phyloP scores from a whole-genome alignment of 2,329 filamentous ascomycete genomes.

The Venturia nashicola region DNA sequence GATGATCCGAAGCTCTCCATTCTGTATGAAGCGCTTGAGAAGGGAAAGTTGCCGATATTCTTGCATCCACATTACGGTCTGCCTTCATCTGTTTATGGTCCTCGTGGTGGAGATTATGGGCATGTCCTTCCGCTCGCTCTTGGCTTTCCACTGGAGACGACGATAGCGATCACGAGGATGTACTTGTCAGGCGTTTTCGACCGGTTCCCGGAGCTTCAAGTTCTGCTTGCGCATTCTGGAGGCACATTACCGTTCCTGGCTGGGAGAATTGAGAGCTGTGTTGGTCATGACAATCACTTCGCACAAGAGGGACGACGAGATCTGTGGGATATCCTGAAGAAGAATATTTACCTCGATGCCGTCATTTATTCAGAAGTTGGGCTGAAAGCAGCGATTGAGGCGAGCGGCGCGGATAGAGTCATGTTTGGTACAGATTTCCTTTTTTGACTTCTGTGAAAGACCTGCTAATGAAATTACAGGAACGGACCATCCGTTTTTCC shows the following conservation, averaged over 20 bases:
- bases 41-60: slow-evolving; percentile 57
- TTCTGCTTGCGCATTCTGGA: slow-evolving; percentile 78
- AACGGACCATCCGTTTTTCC: slow-evolving; percentile 76
- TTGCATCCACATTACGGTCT: slow-evolving; percentile 88
- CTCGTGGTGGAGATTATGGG: slow-evolving; percentile 61
- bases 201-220: slow-evolving; percentile 51
- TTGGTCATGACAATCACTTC: slow-evolving; percentile 69
- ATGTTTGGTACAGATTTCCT: slow-evolving; percentile 49
- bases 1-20: slow-evolving; percentile 65
- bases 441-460: not conserved
- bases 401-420: slow-evolving; percentile 53
- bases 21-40: slow-evolving; percentile 58
- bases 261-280: slow-evolving; percentile 77
- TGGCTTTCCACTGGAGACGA: slow-evolving; percentile 86
- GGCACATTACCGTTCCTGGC: slow-evolving; percentile 83
- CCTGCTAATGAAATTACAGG: slow-evolving; percentile 23
- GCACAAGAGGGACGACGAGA: slow-evolving; percentile 44
- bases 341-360: slow-evolving; percentile 78
- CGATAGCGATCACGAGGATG: slow-evolving; percentile 80
- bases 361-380: slow-evolving; percentile 72
- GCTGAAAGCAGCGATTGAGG: slow-evolving; percentile 56
- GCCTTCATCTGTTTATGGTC: slow-evolving; percentile 67
- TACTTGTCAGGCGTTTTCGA: slow-evolving; percentile 79
- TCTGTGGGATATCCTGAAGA: slow-evolving; percentile 53
- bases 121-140: slow-evolving; percentile 78